phyloP scores from a whole-genome alignment of 495 filamentous ascomycete species.

The Penicillium steckii region DNA sequence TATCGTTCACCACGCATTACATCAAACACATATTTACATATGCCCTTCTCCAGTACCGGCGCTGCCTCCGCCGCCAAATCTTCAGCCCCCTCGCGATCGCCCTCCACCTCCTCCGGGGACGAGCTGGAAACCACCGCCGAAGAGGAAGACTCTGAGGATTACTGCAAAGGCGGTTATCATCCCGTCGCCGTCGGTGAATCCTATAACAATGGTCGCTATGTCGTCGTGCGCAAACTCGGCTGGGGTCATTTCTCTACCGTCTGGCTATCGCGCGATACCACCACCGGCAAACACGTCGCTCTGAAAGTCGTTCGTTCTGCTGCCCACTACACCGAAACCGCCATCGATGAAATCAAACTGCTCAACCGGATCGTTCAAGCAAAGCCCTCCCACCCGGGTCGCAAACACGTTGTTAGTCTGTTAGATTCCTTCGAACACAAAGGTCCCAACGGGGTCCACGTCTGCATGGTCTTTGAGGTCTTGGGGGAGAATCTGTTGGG shows the following conservation, averaged over 20 bases:
- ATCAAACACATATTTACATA: conserved; percentile 5
- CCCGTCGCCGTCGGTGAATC: conserved; percentile 90
- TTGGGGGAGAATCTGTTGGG: conserved; percentile 94
- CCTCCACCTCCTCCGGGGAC: conserved; percentile 81
- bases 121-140: conserved; percentile 91
- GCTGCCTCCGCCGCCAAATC: conserved; percentile 30
- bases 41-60: conserved; percentile 28
- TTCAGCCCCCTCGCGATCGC: conserved; percentile 64
- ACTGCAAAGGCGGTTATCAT: conserved; percentile 98
- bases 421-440: conserved; percentile 98
- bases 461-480: conserved; percentile 99
- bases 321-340: conserved; percentile 97
- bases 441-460: conserved; percentile 91
- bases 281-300: conserved; percentile 89
- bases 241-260: conserved; percentile 99
- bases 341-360: conserved; percentile 98
- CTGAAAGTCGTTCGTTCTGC: conserved; percentile 97
- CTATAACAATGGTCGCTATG: conserved; percentile 97
- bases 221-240: conserved; percentile 92
- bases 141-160: conserved; percentile 98
- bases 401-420: conserved; percentile 91
- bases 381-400: conserved; percentile 88
- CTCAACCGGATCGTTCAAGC: conserved; percentile 95
- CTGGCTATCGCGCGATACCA: conserved; percentile 93
- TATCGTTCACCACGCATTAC: not conserved